Evolutionary conservation across 225 moss, liverwort and hornwort genomes (phyloP).

Genomic region (Bryum argenteum): DNA sequence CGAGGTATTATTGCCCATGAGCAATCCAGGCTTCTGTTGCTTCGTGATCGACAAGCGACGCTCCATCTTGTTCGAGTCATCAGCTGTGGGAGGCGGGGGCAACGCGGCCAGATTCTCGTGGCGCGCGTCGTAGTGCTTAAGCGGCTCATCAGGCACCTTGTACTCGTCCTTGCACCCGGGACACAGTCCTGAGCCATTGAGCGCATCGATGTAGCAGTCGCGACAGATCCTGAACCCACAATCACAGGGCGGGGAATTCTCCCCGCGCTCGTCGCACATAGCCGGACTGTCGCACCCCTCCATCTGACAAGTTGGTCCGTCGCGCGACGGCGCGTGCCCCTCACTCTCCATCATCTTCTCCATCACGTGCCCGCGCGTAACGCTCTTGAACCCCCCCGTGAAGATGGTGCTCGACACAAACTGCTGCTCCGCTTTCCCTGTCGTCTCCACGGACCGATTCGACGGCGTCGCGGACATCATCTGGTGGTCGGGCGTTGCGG

Average conservation of each 20-base stretch:
- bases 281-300: constrained; percentile 76
- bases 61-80: constrained; percentile 50
- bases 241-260: constrained; percentile 70
- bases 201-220: constrained; percentile 84
- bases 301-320: constrained; percentile 48
- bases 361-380: constrained; percentile 87
- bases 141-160: constrained; percentile 56
- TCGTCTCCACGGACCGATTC: constrained; percentile 39
- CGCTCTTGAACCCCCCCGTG: constrained; percentile 85
- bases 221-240: constrained; percentile 85
- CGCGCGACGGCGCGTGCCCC: constrained; percentile 43
- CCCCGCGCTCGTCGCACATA: constrained; percentile 80
- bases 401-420: constrained; percentile 94
- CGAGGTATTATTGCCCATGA: constrained; percentile 64
- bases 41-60: constrained; percentile 76
- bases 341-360: constrained; percentile 87
- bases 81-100: constrained; percentile 61
- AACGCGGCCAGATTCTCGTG: constrained; percentile 57
- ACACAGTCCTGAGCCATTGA: constrained; percentile 61
- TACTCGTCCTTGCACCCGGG: constrained; percentile 91
- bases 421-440: constrained; percentile 73
- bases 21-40: constrained; percentile 64
- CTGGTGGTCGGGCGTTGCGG: constrained; percentile 85
- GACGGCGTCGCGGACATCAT: constrained; percentile 64
- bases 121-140: constrained; percentile 27